A percentile compares a stretch with the other conserved stretches of the same genome.
Conservation (phyloP, 176 grass and related monocot genomes). For the Cocos nucifera region DNA sequence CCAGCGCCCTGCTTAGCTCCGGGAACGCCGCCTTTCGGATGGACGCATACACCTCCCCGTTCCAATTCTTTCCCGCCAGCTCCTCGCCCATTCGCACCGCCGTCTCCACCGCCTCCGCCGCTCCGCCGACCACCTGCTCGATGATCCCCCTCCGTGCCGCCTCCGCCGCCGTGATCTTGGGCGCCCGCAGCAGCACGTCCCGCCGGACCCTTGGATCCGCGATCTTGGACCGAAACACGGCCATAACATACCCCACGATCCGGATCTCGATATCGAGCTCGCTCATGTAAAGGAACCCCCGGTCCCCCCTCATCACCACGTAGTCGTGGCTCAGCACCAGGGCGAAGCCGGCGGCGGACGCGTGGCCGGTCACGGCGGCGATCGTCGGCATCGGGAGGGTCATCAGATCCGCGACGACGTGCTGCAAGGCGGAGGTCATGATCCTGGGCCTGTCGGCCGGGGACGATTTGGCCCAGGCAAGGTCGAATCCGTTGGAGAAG, state of each 20-base stretch:
- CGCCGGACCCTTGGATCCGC: conserved; percentile 33
- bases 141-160: conserved; percentile 46
- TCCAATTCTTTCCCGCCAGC: conserved; percentile 36
- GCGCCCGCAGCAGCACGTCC: conserved; percentile 40
- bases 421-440: conserved; percentile 19
- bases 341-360: conserved; percentile 35
- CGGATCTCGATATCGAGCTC: conserved; percentile 59
- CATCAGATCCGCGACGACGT: conserved; percentile 46
- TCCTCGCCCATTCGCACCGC: conserved; percentile 28
- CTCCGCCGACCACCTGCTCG: conserved; percentile 30
- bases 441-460: conserved; percentile 4
- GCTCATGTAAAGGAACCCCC: conserved; percentile 85
- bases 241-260: conserved; percentile 44
- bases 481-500: conserved; percentile 84
- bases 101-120: conserved; percentile 11
- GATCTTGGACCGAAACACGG: conserved; percentile 60
- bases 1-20: conserved; percentile 19
- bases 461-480: conserved; percentile 33
- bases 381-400: conserved; percentile 68
- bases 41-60: conserved; percentile 25
- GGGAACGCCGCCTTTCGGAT: conserved; percentile 32
- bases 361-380: conserved; percentile 59
- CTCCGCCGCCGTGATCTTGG: conserved; percentile 37
- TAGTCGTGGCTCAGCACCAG: conserved; percentile 61
- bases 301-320: conserved; percentile 46